Evolutionary conservation across 495 filamentous ascomycete species (phyloP).

Genomic region (Evernia prunastri): DNA sequence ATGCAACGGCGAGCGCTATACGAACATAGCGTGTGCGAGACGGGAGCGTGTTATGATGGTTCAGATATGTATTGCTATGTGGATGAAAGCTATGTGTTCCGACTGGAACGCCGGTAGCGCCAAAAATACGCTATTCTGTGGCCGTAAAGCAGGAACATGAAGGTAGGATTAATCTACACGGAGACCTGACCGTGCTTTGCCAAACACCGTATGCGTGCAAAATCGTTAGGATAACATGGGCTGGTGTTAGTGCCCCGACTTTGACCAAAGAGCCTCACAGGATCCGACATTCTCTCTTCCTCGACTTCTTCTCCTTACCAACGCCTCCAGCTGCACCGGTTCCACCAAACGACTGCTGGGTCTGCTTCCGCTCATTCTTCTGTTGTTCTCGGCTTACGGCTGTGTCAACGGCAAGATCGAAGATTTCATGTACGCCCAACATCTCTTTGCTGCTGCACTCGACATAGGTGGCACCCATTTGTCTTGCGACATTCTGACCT

Average conservation of each 20-base stretch:
- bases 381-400: constrained; percentile 50
- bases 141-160: not conserved
- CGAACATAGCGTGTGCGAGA: not conserved
- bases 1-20: not conserved
- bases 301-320: constrained; percentile 47
- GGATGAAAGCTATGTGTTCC: constrained; percentile 20
- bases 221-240: constrained; percentile 37
- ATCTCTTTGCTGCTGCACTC: constrained; percentile 98
- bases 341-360: constrained; percentile 30
- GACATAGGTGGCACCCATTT: constrained; percentile 92
- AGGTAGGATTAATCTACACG: not conserved
- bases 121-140: constrained; percentile 3
- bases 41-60: constrained; percentile 7
- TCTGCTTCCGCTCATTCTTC: constrained; percentile 35
- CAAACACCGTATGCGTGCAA: constrained; percentile 13
- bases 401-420: constrained; percentile 78
- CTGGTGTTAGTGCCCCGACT: constrained; percentile 5
- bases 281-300: constrained; percentile 65
- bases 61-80: constrained; percentile 15
- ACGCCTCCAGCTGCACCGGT: constrained; percentile 26
- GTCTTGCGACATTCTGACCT: constrained; percentile 74
- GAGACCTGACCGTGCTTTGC: not conserved
- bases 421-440: constrained; percentile 91
- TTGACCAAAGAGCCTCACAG: constrained; percentile 42
- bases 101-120: constrained; percentile 11